Conservation (phyloP, 2,329 filamentous ascomycete genomes). For the Teratosphaeria viscida region DNA sequence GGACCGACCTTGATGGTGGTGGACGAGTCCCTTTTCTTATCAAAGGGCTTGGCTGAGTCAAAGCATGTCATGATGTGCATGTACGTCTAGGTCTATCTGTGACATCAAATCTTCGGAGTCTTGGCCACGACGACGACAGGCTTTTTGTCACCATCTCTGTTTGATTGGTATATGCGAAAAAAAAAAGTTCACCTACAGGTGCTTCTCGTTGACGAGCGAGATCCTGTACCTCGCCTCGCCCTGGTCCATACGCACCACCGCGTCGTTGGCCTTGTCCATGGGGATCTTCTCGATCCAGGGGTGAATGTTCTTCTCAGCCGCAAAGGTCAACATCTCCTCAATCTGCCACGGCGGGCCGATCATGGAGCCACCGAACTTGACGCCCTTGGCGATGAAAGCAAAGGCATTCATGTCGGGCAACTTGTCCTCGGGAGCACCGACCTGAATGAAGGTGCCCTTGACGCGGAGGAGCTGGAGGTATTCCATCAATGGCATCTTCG, state of each 20-base stretch:
- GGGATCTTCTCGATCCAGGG: constrained; percentile 53
- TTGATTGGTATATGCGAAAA: neutral
- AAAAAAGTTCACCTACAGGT: constrained; percentile 3
- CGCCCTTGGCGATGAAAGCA: constrained; percentile 47
- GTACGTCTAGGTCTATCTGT: neutral
- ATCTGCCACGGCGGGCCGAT: constrained; percentile 45
- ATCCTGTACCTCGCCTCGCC: constrained; percentile 42
- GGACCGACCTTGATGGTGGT: neutral
- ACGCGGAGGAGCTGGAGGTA: constrained; percentile 52
- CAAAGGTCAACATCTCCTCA: constrained; percentile 49
- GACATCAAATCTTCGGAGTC: neutral
- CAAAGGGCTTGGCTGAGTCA: neutral
- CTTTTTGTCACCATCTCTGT: neutral
- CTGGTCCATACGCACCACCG: constrained; percentile 46
- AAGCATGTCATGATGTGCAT: neutral
- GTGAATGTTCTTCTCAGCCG: constrained; percentile 47
- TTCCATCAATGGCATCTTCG: constrained; percentile 51
- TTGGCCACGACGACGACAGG: neutral
- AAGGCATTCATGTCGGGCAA: constrained; percentile 47
- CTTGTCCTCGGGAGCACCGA: constrained; percentile 54
- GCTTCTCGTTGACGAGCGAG: constrained; percentile 26
- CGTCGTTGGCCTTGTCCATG: constrained; percentile 49
- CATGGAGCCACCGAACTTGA: constrained; percentile 34
- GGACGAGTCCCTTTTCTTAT: neutral
- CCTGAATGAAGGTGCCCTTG: constrained; percentile 53